Evolutionary conservation across 345 rosid genomes (phyloP).

Genomic region (Eutrema heterophyllum): DNA sequence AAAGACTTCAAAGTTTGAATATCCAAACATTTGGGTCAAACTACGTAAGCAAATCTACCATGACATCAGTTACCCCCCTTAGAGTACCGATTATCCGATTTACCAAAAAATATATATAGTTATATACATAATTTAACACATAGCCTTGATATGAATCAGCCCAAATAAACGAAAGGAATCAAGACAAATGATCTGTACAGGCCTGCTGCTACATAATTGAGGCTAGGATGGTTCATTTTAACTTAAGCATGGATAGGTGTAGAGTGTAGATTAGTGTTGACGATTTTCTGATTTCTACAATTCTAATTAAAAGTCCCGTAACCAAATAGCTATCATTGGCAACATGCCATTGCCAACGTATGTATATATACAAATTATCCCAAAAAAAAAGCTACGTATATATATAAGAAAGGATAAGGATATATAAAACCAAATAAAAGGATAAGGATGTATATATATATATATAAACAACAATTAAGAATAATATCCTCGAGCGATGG

Average conservation of each 20-base stretch:
- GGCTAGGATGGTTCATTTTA: neutral
- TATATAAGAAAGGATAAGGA: neutral
- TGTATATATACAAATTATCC: neutral
- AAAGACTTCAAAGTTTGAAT: constrained; percentile 17
- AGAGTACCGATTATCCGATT: neutral
- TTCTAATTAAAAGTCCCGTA: no score
- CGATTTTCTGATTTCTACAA: neutral
- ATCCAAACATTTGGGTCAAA: constrained; percentile 21
- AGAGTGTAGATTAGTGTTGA: neutral
- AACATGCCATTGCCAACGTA: neutral
- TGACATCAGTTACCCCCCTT: constrained; percentile 13
- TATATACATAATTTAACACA: neutral
- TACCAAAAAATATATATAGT: neutral
- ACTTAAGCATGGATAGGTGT: neutral
- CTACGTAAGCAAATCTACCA: constrained; percentile 13
- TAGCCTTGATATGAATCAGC: neutral
- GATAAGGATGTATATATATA: neutral
- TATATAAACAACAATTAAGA: neutral
- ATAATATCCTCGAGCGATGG: neutral
- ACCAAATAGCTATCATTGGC: neutral
- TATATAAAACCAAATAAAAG: neutral
- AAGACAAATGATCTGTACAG: no score
- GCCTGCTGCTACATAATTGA: neutral
- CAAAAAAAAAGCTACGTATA: neutral
- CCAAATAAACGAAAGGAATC: no score